Evolutionary conservation across 2,329 filamentous ascomycete genomes (phyloP).

Genomic region (Botrytis sinoallii): DNA sequence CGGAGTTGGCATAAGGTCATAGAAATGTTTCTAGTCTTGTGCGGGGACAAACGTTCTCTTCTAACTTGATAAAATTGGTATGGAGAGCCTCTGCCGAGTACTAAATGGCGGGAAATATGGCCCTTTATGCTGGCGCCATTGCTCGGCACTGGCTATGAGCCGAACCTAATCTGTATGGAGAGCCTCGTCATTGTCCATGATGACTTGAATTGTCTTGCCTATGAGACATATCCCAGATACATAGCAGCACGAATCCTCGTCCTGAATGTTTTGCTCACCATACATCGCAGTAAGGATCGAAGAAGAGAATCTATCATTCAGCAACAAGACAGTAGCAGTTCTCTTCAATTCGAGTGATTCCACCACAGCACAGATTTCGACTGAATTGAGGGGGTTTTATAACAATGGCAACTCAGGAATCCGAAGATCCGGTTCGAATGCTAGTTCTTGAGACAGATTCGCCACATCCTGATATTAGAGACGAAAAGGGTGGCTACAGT

Average conservation of each 20-base stretch:
- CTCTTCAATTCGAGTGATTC: not conserved
- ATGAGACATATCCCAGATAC: not conserved
- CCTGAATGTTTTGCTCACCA: not conserved
- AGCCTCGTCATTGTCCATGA: not conserved
- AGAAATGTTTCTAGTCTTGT: not conserved
- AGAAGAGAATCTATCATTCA: not conserved
- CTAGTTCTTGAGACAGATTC: conserved; percentile 59
- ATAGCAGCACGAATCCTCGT: not conserved
- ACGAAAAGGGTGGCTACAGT: conserved; percentile 51
- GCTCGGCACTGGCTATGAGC: not conserved
- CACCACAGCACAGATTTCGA: not conserved
- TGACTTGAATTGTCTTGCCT: not conserved
- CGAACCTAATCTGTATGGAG: not conserved
- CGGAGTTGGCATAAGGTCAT: not conserved
- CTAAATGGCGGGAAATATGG: not conserved
- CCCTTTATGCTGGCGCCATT: not conserved
- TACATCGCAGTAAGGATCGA: not conserved
- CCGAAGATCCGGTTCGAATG: conserved; percentile 36
- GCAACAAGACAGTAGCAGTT: no score
- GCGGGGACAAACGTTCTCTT: not conserved
- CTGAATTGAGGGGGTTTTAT: not conserved
- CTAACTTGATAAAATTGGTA: not conserved
- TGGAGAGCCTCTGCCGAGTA: not conserved
- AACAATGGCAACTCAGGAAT: not conserved
- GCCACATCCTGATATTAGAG: conserved; percentile 50